Evolutionary conservation across 1,284 basidiomycete genomes (phyloP), one percentile per base, ranked within the genome.

Genomic region (Tranzscheliella williamsii): DNA sequence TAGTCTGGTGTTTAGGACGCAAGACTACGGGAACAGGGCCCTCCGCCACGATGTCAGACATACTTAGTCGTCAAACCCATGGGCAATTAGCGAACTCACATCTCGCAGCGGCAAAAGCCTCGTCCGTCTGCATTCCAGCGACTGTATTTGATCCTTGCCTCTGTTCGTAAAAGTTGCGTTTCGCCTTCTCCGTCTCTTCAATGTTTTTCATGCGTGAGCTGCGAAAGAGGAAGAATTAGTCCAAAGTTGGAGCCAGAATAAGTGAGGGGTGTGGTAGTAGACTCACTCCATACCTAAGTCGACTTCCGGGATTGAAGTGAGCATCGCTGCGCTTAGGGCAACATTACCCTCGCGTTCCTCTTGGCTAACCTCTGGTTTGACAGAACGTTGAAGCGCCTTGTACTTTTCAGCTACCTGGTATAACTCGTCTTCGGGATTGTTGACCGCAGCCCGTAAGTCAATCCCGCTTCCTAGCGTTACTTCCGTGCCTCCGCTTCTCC

Each of bases 221-320:
- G 54, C 7, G 5, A n/a, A 34, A 8, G 12, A 27, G 36, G 18
- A 26, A 5, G 12, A 34, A 20, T 34, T 20, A 34, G 33, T 20
- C 18, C 8, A 9, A 13, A 15, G 18, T 34, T 13, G 13, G 8
- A 8, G 33, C 18, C 18, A 8, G 18, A 9, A 34, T 34, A 16
- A 9, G 8, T 16, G 33, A 34, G n/a, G n/a, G n/a, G n/a, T n/a
- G n/a, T n/a, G n/a, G n/a, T n/a, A 8, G 33, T 34, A 24, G 13
- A 85, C 89, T 70, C 71, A 94, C 91, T 97, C 92, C 87, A 97
- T 96, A 45, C 94, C 94, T 5, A 98, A 81, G 78, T 98, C 94
- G 4, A 97, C 90, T 75, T 97, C 94, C 0, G 93, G 93, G 64
- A 98, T 79, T 24, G 90, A 90, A 12, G 90, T 94, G 47, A 98